Conservation (phyloP, 352 stramenopile species). For the Globisporangium emineosum region DNA sequence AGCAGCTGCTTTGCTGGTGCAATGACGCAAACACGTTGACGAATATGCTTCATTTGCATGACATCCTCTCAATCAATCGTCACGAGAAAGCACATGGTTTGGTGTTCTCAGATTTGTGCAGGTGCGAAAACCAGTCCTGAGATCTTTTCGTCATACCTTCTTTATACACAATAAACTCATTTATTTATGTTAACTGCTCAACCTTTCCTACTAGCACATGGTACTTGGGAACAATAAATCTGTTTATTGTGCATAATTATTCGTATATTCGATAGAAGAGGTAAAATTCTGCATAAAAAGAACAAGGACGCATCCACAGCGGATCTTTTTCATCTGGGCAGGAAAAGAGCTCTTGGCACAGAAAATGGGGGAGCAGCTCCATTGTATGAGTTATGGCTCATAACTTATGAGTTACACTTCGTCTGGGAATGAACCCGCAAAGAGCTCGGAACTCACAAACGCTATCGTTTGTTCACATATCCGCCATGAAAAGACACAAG, state of each 20-base stretch:
- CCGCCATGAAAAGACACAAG: background rate
- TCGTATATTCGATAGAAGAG: background rate
- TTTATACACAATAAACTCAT: too few relatives aligned
- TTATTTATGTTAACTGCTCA: background rate
- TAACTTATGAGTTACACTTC: too few relatives aligned
- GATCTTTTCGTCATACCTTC: too few relatives aligned
- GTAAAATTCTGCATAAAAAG: background rate
- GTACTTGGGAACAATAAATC: background rate
- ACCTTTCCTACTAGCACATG: too few relatives aligned
- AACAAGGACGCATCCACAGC: background rate
- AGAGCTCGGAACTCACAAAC: background rate
- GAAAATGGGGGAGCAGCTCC: background rate
- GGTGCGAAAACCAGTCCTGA: background rate
- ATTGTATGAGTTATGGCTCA: too few relatives aligned
- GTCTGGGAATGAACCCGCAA: background rate
- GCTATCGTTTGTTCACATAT: background rate
- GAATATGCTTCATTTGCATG: too few relatives aligned
- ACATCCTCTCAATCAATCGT: too few relatives aligned
- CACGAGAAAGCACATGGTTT: background rate
- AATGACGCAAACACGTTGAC: background rate
- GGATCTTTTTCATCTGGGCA: background rate
- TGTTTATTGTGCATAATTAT: background rate
- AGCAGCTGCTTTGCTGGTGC: background rate
- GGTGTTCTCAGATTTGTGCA: background rate
- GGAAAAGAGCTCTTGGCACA: background rate